These are phyloP conservation scores for Lactarius quietus DNA, from an alignment of 768 basidiomycete species.

Conservation along the genomic window DNA sequence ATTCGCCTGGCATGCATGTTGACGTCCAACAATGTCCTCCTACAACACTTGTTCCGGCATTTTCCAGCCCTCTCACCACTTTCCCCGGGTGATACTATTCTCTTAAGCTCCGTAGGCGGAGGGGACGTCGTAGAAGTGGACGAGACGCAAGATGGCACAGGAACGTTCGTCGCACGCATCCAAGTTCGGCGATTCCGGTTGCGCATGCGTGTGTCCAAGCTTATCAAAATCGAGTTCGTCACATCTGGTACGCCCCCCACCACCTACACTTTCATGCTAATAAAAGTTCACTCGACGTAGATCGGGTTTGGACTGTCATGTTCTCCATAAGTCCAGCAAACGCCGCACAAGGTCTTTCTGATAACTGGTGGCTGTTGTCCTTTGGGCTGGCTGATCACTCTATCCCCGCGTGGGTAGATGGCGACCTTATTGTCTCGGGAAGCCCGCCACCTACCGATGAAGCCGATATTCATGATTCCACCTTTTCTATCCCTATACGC, in stretches of 20 bases:
- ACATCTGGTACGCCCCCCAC: slow-evolving; percentile 42
- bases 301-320: slow-evolving; percentile 53
- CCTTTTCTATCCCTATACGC: background rate
- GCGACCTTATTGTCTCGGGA: slow-evolving; percentile 44
- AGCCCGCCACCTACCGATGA: background rate
- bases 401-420: slow-evolving; percentile 55
- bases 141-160: slow-evolving; percentile 39
- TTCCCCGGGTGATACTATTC: slow-evolving; percentile 48
- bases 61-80: slow-evolving; percentile 50
- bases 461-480: background rate
- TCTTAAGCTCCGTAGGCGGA: slow-evolving; percentile 40
- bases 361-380: slow-evolving; percentile 39
- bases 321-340: slow-evolving; percentile 35
- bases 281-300: slow-evolving; percentile 31
- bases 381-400: slow-evolving; percentile 54
- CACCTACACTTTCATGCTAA: background rate
- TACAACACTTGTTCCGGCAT: slow-evolving; percentile 50
- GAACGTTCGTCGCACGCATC: slow-evolving; percentile 52
- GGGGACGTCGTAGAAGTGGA: slow-evolving; percentile 48
- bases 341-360: slow-evolving; percentile 12
- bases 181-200: slow-evolving; percentile 59
- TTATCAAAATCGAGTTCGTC: slow-evolving; percentile 60
- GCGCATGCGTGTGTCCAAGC: slow-evolving; percentile 60
- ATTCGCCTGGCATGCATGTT: slow-evolving; percentile 64
- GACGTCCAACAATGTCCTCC: slow-evolving; percentile 55